phyloP scores from a whole-genome alignment of 2,329 filamentous ascomycete species.

The Alternaria triticina region DNA sequence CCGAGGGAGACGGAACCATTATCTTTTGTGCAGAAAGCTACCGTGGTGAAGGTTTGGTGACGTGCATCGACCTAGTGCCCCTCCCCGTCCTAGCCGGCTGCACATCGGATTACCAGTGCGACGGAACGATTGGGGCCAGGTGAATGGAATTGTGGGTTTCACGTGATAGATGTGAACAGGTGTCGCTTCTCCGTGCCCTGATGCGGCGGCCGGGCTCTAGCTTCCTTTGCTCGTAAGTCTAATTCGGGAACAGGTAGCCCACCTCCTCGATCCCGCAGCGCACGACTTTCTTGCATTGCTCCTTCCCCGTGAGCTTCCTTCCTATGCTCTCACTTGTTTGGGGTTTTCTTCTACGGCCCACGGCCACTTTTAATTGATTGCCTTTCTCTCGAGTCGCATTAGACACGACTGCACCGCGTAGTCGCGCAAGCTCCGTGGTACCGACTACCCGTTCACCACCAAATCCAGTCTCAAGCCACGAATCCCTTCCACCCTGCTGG shows the following conservation, averaged over 20 bases:
- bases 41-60: neutral
- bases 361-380: slow-evolving; percentile 21
- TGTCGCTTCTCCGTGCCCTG: slow-evolving; percentile 21
- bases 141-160: slow-evolving; percentile 10
- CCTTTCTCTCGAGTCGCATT: slow-evolving; percentile 1
- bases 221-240: slow-evolving; percentile 29
- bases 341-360: slow-evolving; percentile 16
- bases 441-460: slow-evolving; percentile 20
- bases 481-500: slow-evolving; percentile 12
- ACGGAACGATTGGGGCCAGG: neutral
- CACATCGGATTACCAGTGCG: neutral
- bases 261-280: slow-evolving; percentile 28
- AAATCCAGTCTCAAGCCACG: slow-evolving; percentile 20
- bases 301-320: slow-evolving; percentile 19
- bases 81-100: neutral
- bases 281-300: slow-evolving; percentile 26
- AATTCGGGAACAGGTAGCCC: slow-evolving; percentile 32
- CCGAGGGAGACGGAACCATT: neutral
- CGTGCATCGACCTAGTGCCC: neutral
- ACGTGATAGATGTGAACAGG: slow-evolving; percentile 19
- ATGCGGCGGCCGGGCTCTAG: slow-evolving; percentile 17
- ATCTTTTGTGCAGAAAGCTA: neutral
- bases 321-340: slow-evolving; percentile 16
- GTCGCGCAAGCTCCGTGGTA: slow-evolving; percentile 16
- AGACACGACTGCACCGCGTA: slow-evolving; percentile 4